Base-by-base conservation (phyloP, 371 early-diverging fungal species). In the Blakeslea trispora region DNA sequence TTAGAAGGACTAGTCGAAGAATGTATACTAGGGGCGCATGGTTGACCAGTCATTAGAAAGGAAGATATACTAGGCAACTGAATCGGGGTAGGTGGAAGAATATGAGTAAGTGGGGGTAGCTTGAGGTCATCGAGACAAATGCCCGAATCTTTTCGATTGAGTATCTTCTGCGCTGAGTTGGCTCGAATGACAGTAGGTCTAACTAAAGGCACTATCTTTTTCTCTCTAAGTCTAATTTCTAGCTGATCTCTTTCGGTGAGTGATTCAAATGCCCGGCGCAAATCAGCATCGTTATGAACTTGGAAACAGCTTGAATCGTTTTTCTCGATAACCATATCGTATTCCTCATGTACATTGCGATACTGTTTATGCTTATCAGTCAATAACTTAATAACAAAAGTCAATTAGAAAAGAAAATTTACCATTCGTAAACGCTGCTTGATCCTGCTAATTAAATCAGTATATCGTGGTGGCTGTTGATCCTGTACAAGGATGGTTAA, bases 121-220 rank as follows among this genome's bases (percentile, higher is more conserved):
- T 46, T 59, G 35, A 28, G 8, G 5, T 44, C 10, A 3, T 57
- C 58, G 3, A 73, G n/a, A 5, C 50, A 61, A 6, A 69, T 59
- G 3, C 70, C 73, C 5, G 73, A 74, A 44, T 74, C 68, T 52
- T 66, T 71, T 49, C 71, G 61, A 14, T 1, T 50, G 15, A n/a
- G 43, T 18, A 45, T 41, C 56, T 17, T 48, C 21, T 4, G 42
- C 17, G 22, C 21, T 19, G 8, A 18, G 41, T 14, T 40, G 31
- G 19, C 40, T 45, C 46, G 22, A 5, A 32, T 45, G 21, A 51
- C 28, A n/a, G 31, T 32, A 22, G 71, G 66, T 11, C 55, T 66
- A 42, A 66, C 41, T 11, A 63, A 44, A 14, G 63, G 54, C 11
- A 61, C 52, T 24, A 31, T 5, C 9, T 21, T 11, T 13, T 40